Evolutionary conservation across 352 stramenopile species (phyloP).

Genomic region (Phytopythium delawarense): DNA sequence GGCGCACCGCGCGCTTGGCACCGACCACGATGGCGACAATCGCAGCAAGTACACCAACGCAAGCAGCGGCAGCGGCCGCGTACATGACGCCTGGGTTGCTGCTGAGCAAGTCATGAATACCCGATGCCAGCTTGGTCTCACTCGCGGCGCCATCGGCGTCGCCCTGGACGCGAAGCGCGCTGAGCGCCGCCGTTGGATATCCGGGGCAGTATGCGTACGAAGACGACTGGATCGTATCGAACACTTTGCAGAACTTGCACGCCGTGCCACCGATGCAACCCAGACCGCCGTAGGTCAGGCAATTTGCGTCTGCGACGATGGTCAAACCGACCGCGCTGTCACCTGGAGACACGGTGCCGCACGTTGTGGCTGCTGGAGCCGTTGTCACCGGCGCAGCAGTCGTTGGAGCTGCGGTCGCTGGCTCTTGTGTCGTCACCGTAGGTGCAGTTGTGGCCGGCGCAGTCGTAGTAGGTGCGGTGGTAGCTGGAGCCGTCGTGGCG

Average conservation of each 20-base stretch:
- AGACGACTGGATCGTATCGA: conserved; percentile 18
- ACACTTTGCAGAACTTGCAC: conserved; percentile 25
- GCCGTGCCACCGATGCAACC: conserved; percentile 1
- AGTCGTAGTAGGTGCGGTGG: neutral
- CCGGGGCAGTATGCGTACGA: conserved; percentile 21
- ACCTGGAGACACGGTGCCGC: neutral
- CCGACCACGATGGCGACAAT: conserved; percentile 20
- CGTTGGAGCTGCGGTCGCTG: neutral
- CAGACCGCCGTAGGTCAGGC: conserved; percentile 10
- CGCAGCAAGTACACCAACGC: conserved; percentile 23
- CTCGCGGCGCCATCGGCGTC: neutral
- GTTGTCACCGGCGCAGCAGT: neutral
- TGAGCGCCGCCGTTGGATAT: neutral
- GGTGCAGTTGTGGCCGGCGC: neutral
- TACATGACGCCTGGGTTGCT: too few relatives aligned
- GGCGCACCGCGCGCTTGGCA: conserved; percentile 20
- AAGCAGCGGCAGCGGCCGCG: conserved; percentile 1
- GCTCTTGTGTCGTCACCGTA: neutral
- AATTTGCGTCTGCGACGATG: conserved; percentile 18
- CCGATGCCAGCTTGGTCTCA: neutral
- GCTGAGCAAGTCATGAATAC: neutral
- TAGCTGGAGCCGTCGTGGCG: neutral
- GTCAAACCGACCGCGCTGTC: neutral
- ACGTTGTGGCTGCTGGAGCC: neutral
- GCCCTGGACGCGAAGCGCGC: neutral